Percentiles rank a stretch among this genome's conserved stretches.
Conservation (phyloP, 371 early-diverging fungal genomes). For the Synchytrium microbalum region DNA sequence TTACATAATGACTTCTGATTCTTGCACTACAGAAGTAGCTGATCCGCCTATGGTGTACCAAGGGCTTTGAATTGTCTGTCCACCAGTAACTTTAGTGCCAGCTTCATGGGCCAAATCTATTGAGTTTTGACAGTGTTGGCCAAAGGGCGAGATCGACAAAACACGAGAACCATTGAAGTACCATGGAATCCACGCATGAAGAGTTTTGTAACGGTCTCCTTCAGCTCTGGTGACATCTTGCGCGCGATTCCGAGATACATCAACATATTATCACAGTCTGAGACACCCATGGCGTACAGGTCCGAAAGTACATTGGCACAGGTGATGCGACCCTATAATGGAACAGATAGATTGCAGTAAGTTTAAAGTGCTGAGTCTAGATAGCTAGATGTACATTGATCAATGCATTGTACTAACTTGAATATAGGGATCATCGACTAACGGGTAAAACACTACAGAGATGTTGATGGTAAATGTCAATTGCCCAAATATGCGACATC, state of each 20-base stretch:
- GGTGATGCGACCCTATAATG: slow-evolving; percentile 22
- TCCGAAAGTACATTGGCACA: slow-evolving; percentile 31
- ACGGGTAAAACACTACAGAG: slow-evolving; percentile 29
- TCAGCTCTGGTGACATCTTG: slow-evolving; percentile 13
- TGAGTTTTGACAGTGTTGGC: neutral
- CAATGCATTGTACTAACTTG: slow-evolving; percentile 5
- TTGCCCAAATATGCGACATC: too few species aligned
- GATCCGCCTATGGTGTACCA: slow-evolving; percentile 31
- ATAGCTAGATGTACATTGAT: too few species aligned
- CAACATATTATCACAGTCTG: slow-evolving; percentile 29
- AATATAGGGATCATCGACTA: slow-evolving; percentile 26
- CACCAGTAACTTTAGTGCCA: slow-evolving; percentile 26
- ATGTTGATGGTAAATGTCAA: too few species aligned
- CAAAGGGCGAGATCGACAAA: neutral
- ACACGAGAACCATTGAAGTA: neutral
- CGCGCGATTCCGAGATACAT: slow-evolving; percentile 27
- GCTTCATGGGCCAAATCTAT: slow-evolving; percentile 21
- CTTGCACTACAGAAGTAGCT: slow-evolving; percentile 15
- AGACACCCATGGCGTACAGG: slow-evolving; percentile 31
- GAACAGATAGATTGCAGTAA: neutral
- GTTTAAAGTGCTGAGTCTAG: too few species aligned
- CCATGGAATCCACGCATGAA: slow-evolving; percentile 18
- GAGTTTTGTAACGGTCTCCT: slow-evolving; percentile 10
- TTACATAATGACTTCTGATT: slow-evolving; percentile 5
- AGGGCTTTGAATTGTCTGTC: slow-evolving; percentile 24